phyloP scores from a whole-genome alignment of 2,329 filamentous ascomycete genomes.

The Golovinomyces cichoracearum region DNA sequence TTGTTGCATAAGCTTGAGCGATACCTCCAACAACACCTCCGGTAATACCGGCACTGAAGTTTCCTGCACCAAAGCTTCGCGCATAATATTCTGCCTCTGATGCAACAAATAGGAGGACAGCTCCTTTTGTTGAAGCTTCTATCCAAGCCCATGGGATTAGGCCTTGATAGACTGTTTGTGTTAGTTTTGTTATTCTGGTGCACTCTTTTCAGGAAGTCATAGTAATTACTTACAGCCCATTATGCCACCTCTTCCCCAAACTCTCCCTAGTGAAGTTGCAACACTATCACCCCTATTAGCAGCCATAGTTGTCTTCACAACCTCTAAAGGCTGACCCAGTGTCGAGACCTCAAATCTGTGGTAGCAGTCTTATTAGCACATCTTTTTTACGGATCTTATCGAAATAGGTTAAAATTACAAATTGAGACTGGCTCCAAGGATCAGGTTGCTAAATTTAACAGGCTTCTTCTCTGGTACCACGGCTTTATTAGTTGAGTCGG shows the following conservation, averaged over 20 bases:
- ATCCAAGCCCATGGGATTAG: conserved; percentile 99
- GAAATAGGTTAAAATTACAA: conserved; percentile 6
- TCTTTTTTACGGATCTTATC: not conserved
- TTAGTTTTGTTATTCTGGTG: not conserved
- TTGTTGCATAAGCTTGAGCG: conserved; percentile 94
- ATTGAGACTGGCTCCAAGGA: conserved; percentile 23
- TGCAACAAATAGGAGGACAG: conserved; percentile 94
- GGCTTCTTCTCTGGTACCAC: conserved; percentile 77
- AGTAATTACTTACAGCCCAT: conserved; percentile 53
- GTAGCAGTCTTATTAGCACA: conserved; percentile 1
- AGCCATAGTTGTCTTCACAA: conserved; percentile 98
- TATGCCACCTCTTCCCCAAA: conserved; percentile 83
- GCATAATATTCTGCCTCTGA: conserved; percentile 95
- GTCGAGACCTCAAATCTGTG: conserved; percentile 25
- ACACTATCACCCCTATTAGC: conserved; percentile 83
- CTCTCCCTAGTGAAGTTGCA: conserved; percentile 49
- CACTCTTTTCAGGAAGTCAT: not conserved
- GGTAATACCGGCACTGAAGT: conserved; percentile 68
- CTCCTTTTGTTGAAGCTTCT: conserved; percentile 97
- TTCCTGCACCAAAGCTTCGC: conserved; percentile 52
- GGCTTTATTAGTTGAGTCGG: conserved; percentile 33
- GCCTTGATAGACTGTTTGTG: conserved; percentile 70
- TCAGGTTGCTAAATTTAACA: conserved; percentile 97
- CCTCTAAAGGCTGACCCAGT: conserved; percentile 63
- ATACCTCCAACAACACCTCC: conserved; percentile 88